Evolutionary conservation across 1,139 yeast species (phyloP).

Genomic region (Nakaseomyces glabratus): DNA sequence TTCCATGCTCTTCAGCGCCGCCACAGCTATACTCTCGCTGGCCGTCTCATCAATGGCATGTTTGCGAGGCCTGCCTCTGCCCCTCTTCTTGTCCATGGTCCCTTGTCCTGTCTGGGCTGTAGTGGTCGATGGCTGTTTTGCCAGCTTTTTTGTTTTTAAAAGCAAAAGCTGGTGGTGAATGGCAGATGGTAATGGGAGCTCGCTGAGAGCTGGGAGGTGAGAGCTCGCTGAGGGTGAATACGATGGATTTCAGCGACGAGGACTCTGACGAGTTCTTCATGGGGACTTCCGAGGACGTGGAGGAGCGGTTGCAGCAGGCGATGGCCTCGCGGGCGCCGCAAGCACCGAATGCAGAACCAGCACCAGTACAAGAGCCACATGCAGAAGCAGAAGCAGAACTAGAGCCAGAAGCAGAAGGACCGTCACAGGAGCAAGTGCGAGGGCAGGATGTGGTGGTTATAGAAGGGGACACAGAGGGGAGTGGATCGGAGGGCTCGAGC

Average conservation of each 20-base stretch:
- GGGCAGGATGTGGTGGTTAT: slow-evolving; percentile 1
- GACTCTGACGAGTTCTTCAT: slow-evolving; percentile 7
- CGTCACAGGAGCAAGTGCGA: too few species aligned
- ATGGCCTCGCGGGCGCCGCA: background rate
- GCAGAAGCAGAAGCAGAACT: background rate
- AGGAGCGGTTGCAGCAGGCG: slow-evolving; percentile 8
- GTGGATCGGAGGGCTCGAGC: background rate
- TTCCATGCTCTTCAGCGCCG: background rate
- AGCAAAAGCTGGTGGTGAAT: too few species aligned
- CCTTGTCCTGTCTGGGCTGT: too few species aligned
- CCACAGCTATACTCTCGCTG: too few species aligned
- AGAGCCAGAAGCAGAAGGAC: background rate
- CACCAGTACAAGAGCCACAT: background rate
- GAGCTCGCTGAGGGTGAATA: background rate
- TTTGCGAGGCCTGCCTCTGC: slow-evolving; percentile 13
- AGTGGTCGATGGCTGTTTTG: background rate
- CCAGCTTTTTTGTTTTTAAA: too few species aligned
- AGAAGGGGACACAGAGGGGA: background rate
- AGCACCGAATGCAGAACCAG: background rate
- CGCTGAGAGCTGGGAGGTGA: background rate
- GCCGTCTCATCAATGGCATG: background rate
- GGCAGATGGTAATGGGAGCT: background rate
- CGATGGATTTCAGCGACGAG: slow-evolving; percentile 3
- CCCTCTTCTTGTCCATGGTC: slow-evolving; percentile 10
- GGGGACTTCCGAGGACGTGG: slow-evolving; percentile 8